These are phyloP conservation scores for Carex parvula DNA, from an alignment of 176 grass and related monocot genomes.

Conservation along the genomic window DNA sequence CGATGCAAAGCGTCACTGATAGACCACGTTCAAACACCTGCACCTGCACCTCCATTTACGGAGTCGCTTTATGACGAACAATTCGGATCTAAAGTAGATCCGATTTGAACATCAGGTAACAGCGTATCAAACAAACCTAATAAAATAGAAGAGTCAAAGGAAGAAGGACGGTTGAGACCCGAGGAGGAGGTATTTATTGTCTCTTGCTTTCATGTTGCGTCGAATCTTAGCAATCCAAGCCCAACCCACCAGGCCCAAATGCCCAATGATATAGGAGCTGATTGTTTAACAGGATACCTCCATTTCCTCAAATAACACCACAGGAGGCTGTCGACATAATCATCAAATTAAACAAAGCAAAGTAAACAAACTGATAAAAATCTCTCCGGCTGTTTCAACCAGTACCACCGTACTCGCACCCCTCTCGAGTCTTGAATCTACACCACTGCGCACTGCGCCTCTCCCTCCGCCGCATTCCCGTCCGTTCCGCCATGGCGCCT, in stretches of 20 bases:
- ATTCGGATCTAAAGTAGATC: no score
- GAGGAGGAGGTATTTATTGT: neutral
- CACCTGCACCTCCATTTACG: no score
- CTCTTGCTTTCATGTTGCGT: neutral
- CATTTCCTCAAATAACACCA: neutral
- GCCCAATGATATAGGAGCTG: neutral
- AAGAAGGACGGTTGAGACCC: neutral
- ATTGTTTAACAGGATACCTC: neutral
- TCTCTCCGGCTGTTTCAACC: slow-evolving; percentile 22
- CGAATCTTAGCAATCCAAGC: neutral
- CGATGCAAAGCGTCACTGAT: neutral
- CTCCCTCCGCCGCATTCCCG: slow-evolving; percentile 16
- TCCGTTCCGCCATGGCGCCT: slow-evolving; percentile 61
- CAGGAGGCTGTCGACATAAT: neutral
- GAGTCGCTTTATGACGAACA: no score
- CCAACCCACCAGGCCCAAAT: neutral
- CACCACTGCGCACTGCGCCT: neutral
- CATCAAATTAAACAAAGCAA: neutral
- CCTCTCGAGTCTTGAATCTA: neutral
- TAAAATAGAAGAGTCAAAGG: neutral
- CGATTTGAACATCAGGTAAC: no score
- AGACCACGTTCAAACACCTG: neutral
- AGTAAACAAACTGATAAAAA: neutral
- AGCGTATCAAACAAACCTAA: no score
- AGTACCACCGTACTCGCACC: neutral